Percentiles rank a stretch among this genome's conserved stretches.
Evolutionary conservation across 371 early-diverging fungal species (phyloP).

Genomic region (Mucor indicus): DNA sequence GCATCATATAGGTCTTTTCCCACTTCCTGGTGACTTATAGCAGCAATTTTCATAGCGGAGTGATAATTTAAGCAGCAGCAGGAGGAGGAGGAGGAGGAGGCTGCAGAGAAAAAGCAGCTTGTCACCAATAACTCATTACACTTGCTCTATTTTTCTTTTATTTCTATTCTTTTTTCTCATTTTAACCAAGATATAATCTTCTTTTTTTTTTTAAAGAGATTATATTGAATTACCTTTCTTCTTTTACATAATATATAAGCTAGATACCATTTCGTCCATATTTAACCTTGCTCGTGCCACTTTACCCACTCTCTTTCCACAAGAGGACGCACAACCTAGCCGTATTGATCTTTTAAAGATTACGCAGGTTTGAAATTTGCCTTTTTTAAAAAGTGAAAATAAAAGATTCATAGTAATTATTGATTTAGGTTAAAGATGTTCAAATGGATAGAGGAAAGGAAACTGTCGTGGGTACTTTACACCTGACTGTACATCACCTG

Average conservation of each 20-base stretch:
- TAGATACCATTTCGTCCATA: constrained; percentile 3
- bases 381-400: too few species aligned
- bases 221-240: too few species aligned
- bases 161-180: not conserved
- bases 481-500: constrained; percentile 77
- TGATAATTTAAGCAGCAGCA: too few species aligned
- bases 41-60: too few species aligned
- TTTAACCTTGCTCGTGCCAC: constrained; percentile 23
- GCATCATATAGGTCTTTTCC: too few species aligned
- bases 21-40: too few species aligned
- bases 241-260: not conserved
- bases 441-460: constrained; percentile 58
- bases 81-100: too few species aligned
- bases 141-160: not conserved
- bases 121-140: too few species aligned
- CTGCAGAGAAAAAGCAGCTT: too few species aligned
- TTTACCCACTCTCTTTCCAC: constrained; percentile 21
- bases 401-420: not conserved
- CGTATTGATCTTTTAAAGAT: constrained; percentile 49
- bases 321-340: constrained; percentile 34
- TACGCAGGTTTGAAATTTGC: constrained; percentile 38
- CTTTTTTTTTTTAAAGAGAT: constrained; percentile 5
- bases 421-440: constrained; percentile 58
- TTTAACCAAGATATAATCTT: not conserved
- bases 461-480: constrained; percentile 65